phyloP scores from a whole-genome alignment of 805 yeast genomes.

The Yamadazyma ubonensis region DNA sequence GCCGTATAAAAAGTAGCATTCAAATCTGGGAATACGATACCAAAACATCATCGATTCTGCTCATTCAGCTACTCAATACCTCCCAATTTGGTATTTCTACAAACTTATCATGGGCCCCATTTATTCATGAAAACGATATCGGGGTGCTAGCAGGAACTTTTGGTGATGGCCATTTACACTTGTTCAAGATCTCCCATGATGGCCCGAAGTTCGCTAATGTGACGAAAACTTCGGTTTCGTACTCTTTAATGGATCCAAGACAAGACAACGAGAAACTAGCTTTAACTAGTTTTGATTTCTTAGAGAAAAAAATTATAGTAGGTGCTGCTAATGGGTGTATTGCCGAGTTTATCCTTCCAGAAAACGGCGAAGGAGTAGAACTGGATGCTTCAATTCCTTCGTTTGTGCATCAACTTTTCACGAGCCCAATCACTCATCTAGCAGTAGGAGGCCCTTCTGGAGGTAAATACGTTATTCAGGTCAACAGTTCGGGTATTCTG shows the following conservation, averaged over 20 bases:
- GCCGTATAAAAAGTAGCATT: constrained; percentile 35
- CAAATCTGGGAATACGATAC: constrained; percentile 45
- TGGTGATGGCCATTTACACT: constrained; percentile 56
- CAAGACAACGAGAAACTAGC: constrained; percentile 11
- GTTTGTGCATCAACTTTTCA: constrained; percentile 29
- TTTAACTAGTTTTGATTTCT: constrained; percentile 50
- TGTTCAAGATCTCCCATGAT: constrained; percentile 37
- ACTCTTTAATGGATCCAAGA: constrained; percentile 16
- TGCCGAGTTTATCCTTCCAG: constrained; percentile 53
- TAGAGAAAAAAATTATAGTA: constrained; percentile 46
- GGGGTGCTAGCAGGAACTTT: constrained; percentile 53
- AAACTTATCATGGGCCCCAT: constrained; percentile 41
- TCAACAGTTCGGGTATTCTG: constrained; percentile 31
- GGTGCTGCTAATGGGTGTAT: constrained; percentile 61
- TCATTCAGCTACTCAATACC: constrained; percentile 28
- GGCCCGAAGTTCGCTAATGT: constrained; percentile 16
- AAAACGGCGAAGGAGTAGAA: constrained; percentile 3
- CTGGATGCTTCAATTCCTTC: constrained; percentile 29
- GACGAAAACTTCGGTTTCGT: constrained; percentile 23
- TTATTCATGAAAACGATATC: constrained; percentile 25
- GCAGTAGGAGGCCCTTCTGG: constrained; percentile 24
- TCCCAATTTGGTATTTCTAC: constrained; percentile 46
- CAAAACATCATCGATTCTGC: constrained; percentile 22
- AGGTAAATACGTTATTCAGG: constrained; percentile 22
- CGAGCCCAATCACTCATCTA: constrained; percentile 29